Evolutionary conservation across 768 basidiomycete species (phyloP).

Genomic region (Mrakia gelida): DNA sequence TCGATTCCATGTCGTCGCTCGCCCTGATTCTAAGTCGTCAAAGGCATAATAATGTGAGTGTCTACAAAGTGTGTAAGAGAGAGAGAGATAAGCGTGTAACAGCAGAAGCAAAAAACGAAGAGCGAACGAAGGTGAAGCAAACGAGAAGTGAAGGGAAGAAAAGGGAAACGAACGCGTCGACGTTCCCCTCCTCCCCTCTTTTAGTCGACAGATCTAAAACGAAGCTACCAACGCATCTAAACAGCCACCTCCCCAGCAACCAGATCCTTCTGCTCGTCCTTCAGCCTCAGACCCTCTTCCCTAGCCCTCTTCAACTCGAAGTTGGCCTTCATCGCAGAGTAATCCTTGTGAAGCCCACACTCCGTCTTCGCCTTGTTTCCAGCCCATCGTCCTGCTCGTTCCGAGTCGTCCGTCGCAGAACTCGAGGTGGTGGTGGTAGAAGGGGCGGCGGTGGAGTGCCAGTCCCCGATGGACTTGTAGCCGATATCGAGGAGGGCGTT

Average conservation of each 20-base stretch:
- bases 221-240: not conserved
- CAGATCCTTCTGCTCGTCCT: constrained; percentile 20
- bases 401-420: constrained; percentile 52
- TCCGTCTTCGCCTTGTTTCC: constrained; percentile 78
- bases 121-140: too few species aligned
- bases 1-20: too few species aligned
- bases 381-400: constrained; percentile 88
- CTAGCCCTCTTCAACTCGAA: constrained; percentile 38
- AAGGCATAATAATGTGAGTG: too few species aligned
- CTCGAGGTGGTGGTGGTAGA: constrained; percentile 39
- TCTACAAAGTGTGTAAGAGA: too few species aligned
- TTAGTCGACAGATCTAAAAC: too few species aligned
- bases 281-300: constrained; percentile 15
- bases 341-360: constrained; percentile 91
- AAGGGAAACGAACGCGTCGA: too few species aligned
- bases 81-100: too few species aligned
- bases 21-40: too few species aligned
- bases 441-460: constrained; percentile 77
- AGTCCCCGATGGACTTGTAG: constrained; percentile 93
- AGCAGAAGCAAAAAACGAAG: too few species aligned
- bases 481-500: constrained; percentile 85
- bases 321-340: constrained; percentile 55
- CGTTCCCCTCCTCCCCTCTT: too few species aligned
- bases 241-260: not conserved
- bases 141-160: too few species aligned